Percentiles rank a stretch among this genome's conserved stretches.
Evolutionary conservation across 176 grass and related monocot species (phyloP).

Genomic region (Carex cristatella): DNA sequence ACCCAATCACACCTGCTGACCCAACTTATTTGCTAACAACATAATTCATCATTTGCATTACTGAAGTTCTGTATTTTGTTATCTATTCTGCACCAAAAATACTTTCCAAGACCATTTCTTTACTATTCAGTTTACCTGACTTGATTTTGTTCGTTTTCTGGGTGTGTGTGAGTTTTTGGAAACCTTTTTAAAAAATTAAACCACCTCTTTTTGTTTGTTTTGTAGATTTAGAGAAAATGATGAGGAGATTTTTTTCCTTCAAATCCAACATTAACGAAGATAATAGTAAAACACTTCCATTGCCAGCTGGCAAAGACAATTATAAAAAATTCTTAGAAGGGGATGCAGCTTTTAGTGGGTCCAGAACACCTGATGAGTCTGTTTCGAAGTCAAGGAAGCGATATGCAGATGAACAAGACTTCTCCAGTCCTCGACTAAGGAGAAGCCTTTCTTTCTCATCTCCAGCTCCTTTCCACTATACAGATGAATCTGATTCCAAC

Average conservation of each 20-base stretch:
- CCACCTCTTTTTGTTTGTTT: background rate
- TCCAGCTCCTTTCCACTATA: background rate
- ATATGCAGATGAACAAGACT: background rate
- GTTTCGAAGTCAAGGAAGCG: slow-evolving; percentile 22
- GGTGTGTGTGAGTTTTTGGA: background rate
- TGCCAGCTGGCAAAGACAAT: slow-evolving; percentile 20
- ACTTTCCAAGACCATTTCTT: background rate
- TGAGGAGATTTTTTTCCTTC: slow-evolving; percentile 37
- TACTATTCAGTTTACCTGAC: background rate
- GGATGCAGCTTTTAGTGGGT: background rate
- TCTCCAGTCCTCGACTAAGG: slow-evolving; percentile 10
- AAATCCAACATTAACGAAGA: slow-evolving; percentile 25
- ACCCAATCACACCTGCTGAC: too few relatives aligned
- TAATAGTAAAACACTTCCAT: background rate
- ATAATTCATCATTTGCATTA: background rate
- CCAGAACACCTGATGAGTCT: slow-evolving; percentile 14
- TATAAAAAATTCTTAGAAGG: background rate
- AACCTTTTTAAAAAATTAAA: background rate
- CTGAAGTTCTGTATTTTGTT: background rate
- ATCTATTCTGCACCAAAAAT: background rate
- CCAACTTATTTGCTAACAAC: background rate
- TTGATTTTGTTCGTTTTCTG: background rate
- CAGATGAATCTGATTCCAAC: slow-evolving; percentile 1
- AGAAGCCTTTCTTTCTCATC: slow-evolving; percentile 41
- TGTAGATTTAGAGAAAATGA: slow-evolving; percentile 8